Base-by-base conservation (phyloP, 2,329 filamentous ascomycete species). In the Grosmannia penicillata region DNA sequence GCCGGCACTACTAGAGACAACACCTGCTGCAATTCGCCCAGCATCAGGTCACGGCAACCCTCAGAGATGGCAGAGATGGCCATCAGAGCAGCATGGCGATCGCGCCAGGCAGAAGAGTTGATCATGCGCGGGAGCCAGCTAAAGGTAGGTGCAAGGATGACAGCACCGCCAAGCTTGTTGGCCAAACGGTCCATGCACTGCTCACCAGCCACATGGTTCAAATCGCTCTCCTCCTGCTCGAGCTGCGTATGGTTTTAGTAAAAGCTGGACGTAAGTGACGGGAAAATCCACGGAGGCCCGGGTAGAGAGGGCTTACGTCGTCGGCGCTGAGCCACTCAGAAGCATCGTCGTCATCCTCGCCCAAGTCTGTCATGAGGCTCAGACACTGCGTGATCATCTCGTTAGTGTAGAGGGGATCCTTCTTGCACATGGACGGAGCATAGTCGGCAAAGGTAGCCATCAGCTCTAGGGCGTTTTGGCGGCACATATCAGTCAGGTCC, bases 381-480 rank as follows among this genome's bases (percentile, higher is more conserved):
- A 98, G 65, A 57, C 91, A 98, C 59, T 98, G 91, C 1, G 87
- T 96, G 47, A 98, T 93, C 91, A 98, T 98, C 47, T 95, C 86
- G 43, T 74, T 78, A 3, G 87, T 91, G 60, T 93, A 98, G 10
- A 77, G 80, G n/a, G 77, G 61, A 54, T 98, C 89, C 56, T 94
- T 95, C 55, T 81, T 84, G 66, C 91, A 96, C 78, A 96, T 89
- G 27, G 81, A 80, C 5, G 91, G 86, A 1, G 85, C 82, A 51
- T 89, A 91, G 54, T 98, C 91, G 47, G 89, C 87, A 56, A 98
- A 98, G 0, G 91, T 98, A 21, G 87, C 87, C 84, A 98, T 94
- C 40, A 98, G 72, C 58, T 98, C 91, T 30, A 98, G 68, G 0
- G 89, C 86, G 54, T 96, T 96, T 58, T 98, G 91, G 43, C 91